These are phyloP conservation scores for Linnemannia zychae DNA, from an alignment of 192 early-diverging fungal species.

Conservation along the genomic window DNA sequence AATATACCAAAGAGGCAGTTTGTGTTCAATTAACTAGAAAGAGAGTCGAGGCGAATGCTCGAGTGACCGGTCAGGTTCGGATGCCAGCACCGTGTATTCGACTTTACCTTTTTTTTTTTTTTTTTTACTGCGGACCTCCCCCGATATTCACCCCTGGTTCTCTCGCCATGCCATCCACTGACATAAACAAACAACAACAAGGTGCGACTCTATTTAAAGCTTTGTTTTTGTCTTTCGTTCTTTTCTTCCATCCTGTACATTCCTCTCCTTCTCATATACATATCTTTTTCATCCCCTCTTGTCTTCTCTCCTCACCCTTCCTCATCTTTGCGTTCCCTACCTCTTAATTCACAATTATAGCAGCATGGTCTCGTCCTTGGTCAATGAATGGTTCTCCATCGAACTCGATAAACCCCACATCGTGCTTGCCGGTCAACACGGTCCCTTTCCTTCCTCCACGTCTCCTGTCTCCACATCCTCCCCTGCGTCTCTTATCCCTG, in stretches of 20 bases:
- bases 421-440: not conserved
- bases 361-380: not conserved
- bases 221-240: not conserved
- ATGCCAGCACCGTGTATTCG: not conserved
- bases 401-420: slow-evolving; percentile 1
- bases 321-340: not conserved
- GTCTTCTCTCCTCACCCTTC: no score
- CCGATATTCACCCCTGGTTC: not conserved
- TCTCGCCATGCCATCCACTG: not conserved
- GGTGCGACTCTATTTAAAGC: no score
- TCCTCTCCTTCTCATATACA: no score
- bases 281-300: not conserved
- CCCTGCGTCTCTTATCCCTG: not conserved
- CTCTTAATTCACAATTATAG: not conserved
- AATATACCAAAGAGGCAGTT: not conserved
- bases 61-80: not conserved
- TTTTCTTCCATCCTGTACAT: not conserved
- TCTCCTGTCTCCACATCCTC: not conserved
- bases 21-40: not conserved
- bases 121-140: not conserved
- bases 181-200: not conserved
- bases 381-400: not conserved
- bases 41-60: not conserved
- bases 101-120: no score
- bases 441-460: not conserved